Conservation (phyloP, 345 rosid genomes). For the Eucalyptus globulus region DNA sequence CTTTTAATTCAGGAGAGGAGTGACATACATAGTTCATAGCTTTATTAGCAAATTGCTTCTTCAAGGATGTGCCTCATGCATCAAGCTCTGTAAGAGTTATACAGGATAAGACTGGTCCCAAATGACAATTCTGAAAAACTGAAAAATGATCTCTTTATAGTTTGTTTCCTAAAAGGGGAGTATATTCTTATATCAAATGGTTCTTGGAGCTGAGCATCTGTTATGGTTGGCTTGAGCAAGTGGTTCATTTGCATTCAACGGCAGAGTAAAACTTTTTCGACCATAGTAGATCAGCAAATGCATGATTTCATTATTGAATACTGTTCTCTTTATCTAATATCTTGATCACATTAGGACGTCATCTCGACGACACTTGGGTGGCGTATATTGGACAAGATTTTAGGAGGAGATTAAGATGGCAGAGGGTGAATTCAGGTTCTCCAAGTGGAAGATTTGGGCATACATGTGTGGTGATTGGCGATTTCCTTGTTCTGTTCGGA, state of each 20-base stretch:
- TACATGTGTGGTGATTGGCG: conserved; percentile 48
- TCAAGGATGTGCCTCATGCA: not conserved
- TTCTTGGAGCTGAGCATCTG: not conserved
- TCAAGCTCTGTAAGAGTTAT: not conserved
- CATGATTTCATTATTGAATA: not conserved
- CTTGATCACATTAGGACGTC: conserved; percentile 42
- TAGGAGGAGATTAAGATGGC: conserved; percentile 40
- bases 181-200: not conserved
- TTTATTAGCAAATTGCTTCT: not conserved
- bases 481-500: conserved; percentile 64
- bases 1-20: not conserved
- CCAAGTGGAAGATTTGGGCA: conserved; percentile 98
- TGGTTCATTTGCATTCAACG: not conserved
- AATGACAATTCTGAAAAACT: not conserved
- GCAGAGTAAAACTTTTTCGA: not conserved
- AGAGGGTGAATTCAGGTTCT: conserved; percentile 49
- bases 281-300: not conserved
- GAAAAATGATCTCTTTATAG: not conserved
- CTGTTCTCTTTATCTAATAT: not conserved
- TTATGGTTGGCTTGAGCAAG: not conserved
- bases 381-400: conserved; percentile 46
- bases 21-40: not conserved
- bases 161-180: not conserved
- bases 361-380: conserved; percentile 95
- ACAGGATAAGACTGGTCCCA: not conserved